Evolutionary conservation across 208 protist species (phyloP).

Genomic region (Acanthamoeba divionensis): DNA sequence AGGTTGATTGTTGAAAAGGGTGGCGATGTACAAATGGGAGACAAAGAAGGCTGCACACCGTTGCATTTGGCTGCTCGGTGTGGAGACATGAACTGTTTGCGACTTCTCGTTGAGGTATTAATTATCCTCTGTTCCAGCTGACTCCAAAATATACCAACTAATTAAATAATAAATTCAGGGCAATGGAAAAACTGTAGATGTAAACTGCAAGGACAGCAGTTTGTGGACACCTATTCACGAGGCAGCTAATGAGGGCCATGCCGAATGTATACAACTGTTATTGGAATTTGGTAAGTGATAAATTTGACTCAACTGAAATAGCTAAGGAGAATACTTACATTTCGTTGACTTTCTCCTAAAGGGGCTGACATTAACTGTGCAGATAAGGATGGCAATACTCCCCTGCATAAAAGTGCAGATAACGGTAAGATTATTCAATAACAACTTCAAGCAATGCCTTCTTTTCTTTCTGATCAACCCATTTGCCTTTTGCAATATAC

Average conservation of each 20-base stretch:
- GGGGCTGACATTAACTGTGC: neutral
- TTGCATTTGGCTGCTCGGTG: neutral
- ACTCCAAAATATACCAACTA: neutral
- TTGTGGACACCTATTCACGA: constrained; percentile 22
- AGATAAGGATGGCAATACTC: neutral
- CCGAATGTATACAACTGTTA: neutral
- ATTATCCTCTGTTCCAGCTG: neutral
- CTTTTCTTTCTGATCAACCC: neutral
- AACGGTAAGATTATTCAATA: neutral
- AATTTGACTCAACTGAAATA: neutral
- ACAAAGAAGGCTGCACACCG: constrained; percentile 34
- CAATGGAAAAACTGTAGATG: neutral
- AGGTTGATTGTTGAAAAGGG: neutral
- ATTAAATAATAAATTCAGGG: neutral
- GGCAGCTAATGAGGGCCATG: constrained; percentile 25
- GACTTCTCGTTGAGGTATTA: neutral
- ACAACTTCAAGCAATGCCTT: neutral
- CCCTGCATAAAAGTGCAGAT: neutral
- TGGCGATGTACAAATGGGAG: neutral
- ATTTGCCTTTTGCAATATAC: neutral
- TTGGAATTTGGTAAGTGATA: neutral
- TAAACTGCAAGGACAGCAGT: neutral
- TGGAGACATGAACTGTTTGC: neutral
- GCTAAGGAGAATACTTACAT: neutral
- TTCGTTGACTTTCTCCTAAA: neutral